Base-by-base conservation (phyloP, 176 grass and related monocot genomes). In the Pontederia crassipes region DNA sequence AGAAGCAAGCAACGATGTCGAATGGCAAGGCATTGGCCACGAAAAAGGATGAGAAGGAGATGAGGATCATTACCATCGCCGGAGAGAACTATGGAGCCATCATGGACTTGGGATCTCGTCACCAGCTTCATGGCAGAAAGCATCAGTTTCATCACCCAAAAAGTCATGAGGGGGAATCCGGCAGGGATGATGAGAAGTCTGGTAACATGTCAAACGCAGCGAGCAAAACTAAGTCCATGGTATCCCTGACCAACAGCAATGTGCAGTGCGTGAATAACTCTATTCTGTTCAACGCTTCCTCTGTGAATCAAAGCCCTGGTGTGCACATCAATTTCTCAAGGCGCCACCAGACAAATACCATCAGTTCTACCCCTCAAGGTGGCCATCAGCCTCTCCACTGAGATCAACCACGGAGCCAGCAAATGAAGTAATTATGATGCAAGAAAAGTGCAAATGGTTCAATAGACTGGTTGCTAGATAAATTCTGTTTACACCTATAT, bases 211-310 rank as follows among this genome's bases (percentile, higher is more conserved):
- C 51, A 20, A 72, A 20, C 46, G 58, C 12, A 62, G 45, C 14
- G 3, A 15, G 40, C 12, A 63, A 54, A 27, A n/a, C 62, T 20
- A 82, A 73, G 68, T 55, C 80, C 45, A 52, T 69, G 28, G 62
- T 56, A 14, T 77, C 68, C 12, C 40, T 63, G 74, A 74, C 68
- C 56, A 82, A 82, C 71, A 77, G 80, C 47, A 82, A 82, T 63
- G 74, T 82, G 48, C 80, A 82, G 61, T 63, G 68, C 17, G 28
- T 77, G 32, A 82, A 82, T 48, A 82, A 82, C 63, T 82, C 80
- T 8, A 49, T 77, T 67, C 29, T 82, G 17, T 46, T 77, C 56
- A 68, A 73, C 40, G 59, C 67, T n/a, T 58, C 69, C 17, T 77
- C 68, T 55, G 45, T 54, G 54, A 48, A 63, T 17, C 20, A 26